These are phyloP conservation scores for Curvularia lunata DNA, from an alignment of 2,329 filamentous ascomycete genomes.

Conservation along the genomic window DNA sequence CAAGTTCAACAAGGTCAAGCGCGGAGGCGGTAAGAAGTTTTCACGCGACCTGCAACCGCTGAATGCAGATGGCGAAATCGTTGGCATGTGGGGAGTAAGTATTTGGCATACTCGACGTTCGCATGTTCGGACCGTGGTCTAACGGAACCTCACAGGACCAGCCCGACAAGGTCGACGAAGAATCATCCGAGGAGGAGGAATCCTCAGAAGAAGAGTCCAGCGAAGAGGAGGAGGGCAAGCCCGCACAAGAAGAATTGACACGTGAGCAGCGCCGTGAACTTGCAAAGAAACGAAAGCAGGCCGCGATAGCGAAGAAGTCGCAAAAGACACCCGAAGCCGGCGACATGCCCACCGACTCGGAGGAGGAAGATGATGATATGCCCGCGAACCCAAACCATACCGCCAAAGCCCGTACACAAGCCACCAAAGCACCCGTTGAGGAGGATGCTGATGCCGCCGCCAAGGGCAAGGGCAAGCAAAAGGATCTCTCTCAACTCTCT, in stretches of 20 bases:
- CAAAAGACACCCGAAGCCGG: conserved; percentile 77
- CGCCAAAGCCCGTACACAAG: conserved; percentile 70
- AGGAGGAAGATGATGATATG: conserved; percentile 68
- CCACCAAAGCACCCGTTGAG: conserved; percentile 58
- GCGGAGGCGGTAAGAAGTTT: conserved; percentile 95
- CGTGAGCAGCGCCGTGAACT: conserved; percentile 87
- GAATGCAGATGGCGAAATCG: conserved; percentile 85
- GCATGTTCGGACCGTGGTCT: conserved; percentile 16
- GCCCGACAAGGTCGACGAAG: conserved; percentile 60
- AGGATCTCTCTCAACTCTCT: conserved; percentile 63
- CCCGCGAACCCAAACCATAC: conserved; percentile 92
- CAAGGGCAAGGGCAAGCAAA: conserved; percentile 64
- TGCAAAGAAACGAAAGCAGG: conserved; percentile 90
- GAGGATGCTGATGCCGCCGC: conserved; percentile 55
- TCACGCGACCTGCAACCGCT: conserved; percentile 87
- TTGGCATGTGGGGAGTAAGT: conserved; percentile 83
- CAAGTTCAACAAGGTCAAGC: conserved; percentile 92
- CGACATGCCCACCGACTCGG: conserved; percentile 78
- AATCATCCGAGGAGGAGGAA: conserved; percentile 44
- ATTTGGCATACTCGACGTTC: neutral
- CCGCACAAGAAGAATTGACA: conserved; percentile 65
- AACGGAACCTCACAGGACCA: conserved; percentile 36
- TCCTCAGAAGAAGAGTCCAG: conserved; percentile 56
- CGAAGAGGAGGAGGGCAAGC: conserved; percentile 52
- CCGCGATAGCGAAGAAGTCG: conserved; percentile 79